These are phyloP conservation scores for Penicillium lagena DNA, from an alignment of 495 filamentous ascomycete genomes.

Conservation along the genomic window DNA sequence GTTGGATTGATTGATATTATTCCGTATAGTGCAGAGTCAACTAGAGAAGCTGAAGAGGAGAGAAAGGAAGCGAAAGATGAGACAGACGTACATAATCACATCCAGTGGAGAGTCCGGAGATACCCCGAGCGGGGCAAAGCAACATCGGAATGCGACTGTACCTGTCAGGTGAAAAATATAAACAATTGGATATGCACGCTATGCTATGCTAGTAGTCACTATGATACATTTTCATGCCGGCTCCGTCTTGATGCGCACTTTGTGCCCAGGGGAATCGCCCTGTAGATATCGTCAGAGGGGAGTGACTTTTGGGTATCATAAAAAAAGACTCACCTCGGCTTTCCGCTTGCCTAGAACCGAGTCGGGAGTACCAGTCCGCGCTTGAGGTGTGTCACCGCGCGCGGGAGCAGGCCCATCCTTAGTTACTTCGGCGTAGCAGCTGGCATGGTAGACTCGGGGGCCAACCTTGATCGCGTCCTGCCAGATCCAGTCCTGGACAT, in stretches of 20 bases:
- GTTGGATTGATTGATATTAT: background rate
- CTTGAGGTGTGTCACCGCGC: slow-evolving; percentile 33
- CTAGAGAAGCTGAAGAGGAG: background rate
- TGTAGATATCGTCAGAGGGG: background rate
- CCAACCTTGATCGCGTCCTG: slow-evolving; percentile 78
- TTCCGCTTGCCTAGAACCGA: slow-evolving; percentile 71
- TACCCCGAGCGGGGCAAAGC: slow-evolving; percentile 26
- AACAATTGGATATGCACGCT: background rate
- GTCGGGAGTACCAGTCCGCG: slow-evolving; percentile 52
- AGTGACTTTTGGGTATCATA: background rate
- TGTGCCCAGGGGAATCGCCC: slow-evolving; percentile 32
- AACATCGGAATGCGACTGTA: slow-evolving; percentile 5
- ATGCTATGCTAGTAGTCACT: too few relatives aligned
- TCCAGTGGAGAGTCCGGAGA: slow-evolving; percentile 12
- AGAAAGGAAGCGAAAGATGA: background rate
- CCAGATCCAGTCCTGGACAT: slow-evolving; percentile 95
- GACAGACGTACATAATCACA: slow-evolving; percentile 6
- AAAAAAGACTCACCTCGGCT: slow-evolving; percentile 51
- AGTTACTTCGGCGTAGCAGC: slow-evolving; percentile 77
- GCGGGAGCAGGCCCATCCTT: slow-evolving; percentile 45
- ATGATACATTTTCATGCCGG: slow-evolving; percentile 13
- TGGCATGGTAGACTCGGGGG: slow-evolving; percentile 81
- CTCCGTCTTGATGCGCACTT: slow-evolving; percentile 38
- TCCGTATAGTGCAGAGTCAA: background rate
- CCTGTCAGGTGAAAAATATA: slow-evolving; percentile 1